These are phyloP conservation scores for Fusarium staphyleae DNA, from an alignment of 2,329 filamentous ascomycete genomes.

Conservation along the genomic window DNA sequence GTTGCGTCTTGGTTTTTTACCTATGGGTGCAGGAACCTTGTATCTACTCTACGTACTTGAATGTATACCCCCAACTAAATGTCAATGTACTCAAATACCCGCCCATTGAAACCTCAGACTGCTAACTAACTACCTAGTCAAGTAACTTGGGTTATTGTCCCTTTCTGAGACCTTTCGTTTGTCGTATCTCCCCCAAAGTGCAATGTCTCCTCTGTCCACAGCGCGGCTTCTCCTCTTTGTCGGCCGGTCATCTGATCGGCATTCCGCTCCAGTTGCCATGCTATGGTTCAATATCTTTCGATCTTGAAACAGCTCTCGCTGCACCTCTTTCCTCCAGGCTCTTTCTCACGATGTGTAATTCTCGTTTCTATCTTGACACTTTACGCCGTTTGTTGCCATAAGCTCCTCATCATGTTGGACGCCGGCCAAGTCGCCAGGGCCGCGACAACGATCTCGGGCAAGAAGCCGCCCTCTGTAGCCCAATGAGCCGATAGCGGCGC, in stretches of 20 bases:
- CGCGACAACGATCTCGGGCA: slow-evolving; percentile 53
- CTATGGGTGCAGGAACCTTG: slow-evolving; percentile 4
- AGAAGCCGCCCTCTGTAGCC: slow-evolving; percentile 70
- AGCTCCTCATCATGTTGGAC: slow-evolving; percentile 52
- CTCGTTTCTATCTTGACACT: not conserved
- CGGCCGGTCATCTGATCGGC: not conserved
- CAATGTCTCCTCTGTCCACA: too few relatives aligned
- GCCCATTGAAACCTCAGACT: not conserved
- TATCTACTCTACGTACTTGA: slow-evolving; percentile 2
- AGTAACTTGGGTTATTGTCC: too few relatives aligned
- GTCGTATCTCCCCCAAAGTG: too few relatives aligned
- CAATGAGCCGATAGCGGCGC: slow-evolving; percentile 86
- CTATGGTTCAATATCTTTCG: not conserved
- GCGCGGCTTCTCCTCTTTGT: too few relatives aligned
- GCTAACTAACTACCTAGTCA: too few relatives aligned
- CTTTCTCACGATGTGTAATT: not conserved
- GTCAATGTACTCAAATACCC: not conserved
- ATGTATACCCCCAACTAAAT: slow-evolving; percentile 14
- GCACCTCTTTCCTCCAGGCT: not conserved
- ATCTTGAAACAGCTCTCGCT: not conserved
- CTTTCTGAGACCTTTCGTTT: too few relatives aligned
- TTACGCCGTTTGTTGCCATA: slow-evolving; percentile 53
- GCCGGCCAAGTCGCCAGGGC: slow-evolving; percentile 55
- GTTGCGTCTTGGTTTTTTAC: too few relatives aligned
- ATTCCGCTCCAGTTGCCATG: not conserved